Percentiles rank a stretch among this genome's conserved stretches.
Evolutionary conservation across 1,139 yeast species (phyloP).

Genomic region (Diutina mesorugosa): DNA sequence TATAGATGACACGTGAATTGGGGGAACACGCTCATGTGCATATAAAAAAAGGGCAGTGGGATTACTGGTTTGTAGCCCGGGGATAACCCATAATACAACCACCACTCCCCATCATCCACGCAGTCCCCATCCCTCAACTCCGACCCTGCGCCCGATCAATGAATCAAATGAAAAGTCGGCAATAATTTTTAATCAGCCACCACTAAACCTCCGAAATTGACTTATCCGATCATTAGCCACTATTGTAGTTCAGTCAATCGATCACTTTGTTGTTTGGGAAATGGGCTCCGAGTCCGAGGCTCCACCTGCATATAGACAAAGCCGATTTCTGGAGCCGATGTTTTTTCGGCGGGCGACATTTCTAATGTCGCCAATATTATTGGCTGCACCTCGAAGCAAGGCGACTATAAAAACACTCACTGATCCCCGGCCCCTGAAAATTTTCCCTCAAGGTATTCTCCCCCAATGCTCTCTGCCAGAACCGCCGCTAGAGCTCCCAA

Average conservation of each 20-base stretch:
- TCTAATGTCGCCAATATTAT: neutral
- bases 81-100: neutral
- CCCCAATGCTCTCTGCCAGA: conserved; percentile 2
- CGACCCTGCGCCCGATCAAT: neutral
- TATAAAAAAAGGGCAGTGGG: neutral
- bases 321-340: conserved; percentile 1
- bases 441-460: neutral
- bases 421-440: neutral
- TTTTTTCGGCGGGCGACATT: neutral
- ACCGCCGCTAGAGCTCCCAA: conserved; percentile 2
- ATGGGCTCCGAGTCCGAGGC: neutral
- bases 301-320: neutral
- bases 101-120: neutral
- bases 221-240: neutral
- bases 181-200: neutral
- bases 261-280: neutral
- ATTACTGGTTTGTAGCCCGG: neutral
- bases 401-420: neutral
- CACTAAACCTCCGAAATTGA: neutral
- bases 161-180: neutral
- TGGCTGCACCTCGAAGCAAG: neutral
- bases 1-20: neutral
- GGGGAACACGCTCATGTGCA: neutral
- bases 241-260: neutral
- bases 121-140: neutral